Percentiles rank a stretch among this genome's conserved stretches.
Conservation (phyloP, 2,329 filamentous ascomycete genomes). For the Penicillium sp. region DNA sequence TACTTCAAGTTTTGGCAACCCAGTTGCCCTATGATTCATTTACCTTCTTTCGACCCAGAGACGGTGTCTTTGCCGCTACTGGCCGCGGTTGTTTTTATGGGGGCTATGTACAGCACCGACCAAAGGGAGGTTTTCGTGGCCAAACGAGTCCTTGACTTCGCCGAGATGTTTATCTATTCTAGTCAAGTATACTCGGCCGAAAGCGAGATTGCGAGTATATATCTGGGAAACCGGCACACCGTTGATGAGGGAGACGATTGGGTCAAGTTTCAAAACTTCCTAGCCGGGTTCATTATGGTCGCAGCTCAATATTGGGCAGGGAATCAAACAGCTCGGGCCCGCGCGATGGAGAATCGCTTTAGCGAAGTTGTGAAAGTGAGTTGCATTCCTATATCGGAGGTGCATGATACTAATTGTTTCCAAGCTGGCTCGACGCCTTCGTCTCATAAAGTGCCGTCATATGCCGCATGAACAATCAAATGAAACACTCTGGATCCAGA, state of each 20-base stretch:
- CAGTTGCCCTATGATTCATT: conserved; percentile 46
- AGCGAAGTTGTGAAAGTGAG: conserved; percentile 43
- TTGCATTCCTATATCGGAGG: background rate
- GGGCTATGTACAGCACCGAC: conserved; percentile 47
- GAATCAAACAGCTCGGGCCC: conserved; percentile 36
- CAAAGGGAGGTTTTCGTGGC: conserved; percentile 39
- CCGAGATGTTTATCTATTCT: conserved; percentile 46
- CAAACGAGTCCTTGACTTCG: conserved; percentile 44
- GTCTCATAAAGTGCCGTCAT: conserved; percentile 40
- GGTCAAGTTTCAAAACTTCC: conserved; percentile 42
- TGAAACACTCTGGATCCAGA: conserved; percentile 46
- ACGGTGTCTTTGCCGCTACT: conserved; percentile 39
- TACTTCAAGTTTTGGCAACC: conserved; percentile 50
- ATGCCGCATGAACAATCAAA: conserved; percentile 36
- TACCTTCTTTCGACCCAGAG: conserved; percentile 42
- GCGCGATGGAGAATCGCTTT: conserved; percentile 47
- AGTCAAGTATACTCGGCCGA: conserved; percentile 44
- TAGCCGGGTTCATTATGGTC: conserved; percentile 45
- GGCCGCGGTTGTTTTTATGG: conserved; percentile 43
- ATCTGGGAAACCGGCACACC: conserved; percentile 24
- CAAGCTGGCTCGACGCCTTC: conserved; percentile 37
- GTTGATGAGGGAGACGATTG: conserved; percentile 30
- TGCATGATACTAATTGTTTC: background rate
- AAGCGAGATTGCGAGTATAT: conserved; percentile 37
- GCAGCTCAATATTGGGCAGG: conserved; percentile 48